Percentiles rank a stretch among this genome's conserved stretches.
Evolutionary conservation across 345 rosid species (phyloP).

Genomic region (Nasturtium officinale): DNA sequence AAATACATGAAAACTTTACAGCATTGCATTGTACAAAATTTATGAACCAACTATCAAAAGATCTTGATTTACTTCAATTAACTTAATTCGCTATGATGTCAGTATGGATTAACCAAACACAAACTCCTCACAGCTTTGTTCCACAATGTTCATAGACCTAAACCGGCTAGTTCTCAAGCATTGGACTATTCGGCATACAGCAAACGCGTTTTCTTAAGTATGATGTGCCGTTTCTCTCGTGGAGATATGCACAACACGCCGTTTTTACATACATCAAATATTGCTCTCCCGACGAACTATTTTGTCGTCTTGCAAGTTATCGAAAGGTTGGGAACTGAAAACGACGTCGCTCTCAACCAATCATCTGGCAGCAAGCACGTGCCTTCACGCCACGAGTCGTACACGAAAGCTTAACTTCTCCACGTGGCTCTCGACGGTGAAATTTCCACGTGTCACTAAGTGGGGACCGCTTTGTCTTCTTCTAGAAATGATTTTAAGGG

Average conservation of each 20-base stretch:
- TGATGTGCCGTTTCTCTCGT: background rate
- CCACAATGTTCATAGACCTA: too few species aligned
- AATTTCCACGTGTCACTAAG: conserved; percentile 8
- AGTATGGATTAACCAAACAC: too few species aligned
- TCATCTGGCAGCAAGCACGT: conserved; percentile 31
- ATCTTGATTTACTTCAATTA: too few species aligned
- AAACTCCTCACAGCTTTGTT: too few species aligned
- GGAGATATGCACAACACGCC: conserved; percentile 19
- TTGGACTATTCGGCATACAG: background rate
- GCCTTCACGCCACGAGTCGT: conserved; percentile 41
- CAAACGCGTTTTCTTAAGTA: background rate
- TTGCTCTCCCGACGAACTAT: conserved; percentile 11
- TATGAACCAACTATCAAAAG: too few species aligned
- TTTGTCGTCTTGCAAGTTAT: conserved; percentile 7
- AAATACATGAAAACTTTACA: too few species aligned
- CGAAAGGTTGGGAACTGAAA: background rate
- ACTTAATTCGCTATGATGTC: too few species aligned
- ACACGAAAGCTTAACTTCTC: conserved; percentile 36
- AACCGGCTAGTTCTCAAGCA: background rate
- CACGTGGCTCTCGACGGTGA: conserved; percentile 22
- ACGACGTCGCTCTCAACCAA: conserved; percentile 8
- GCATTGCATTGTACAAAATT: too few species aligned
- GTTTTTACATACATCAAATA: conserved; percentile 8
- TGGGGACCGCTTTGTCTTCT: conserved; percentile 32
- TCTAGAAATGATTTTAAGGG: background rate